A percentile compares a stretch with the other conserved stretches of the same genome.
These are phyloP conservation scores for Metschnikowia corniflorae DNA, from an alignment of 805 yeast genomes.

Conservation along the genomic window DNA sequence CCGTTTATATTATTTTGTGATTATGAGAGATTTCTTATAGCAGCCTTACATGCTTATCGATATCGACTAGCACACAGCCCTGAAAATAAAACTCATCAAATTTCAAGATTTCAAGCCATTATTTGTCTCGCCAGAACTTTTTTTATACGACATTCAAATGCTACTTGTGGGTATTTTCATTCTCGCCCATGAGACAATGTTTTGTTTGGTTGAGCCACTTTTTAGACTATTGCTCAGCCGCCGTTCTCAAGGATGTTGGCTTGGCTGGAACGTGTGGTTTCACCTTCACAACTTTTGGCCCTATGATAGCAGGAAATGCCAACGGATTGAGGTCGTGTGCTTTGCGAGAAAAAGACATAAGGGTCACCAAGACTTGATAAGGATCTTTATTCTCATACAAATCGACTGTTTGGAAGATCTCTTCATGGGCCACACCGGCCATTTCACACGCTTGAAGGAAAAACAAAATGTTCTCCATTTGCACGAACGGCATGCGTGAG, in stretches of 20 bases:
- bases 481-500: constrained; percentile 67
- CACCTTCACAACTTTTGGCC: constrained; percentile 44
- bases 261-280: constrained; percentile 54
- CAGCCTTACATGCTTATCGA: too few relatives aligned
- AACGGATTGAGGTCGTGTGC: constrained; percentile 44
- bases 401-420: constrained; percentile 75
- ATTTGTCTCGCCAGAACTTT: too few relatives aligned
- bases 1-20: too few relatives aligned
- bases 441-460: constrained; percentile 60
- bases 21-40: too few relatives aligned
- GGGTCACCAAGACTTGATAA: constrained; percentile 69
- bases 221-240: too few relatives aligned
- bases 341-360: constrained; percentile 69
- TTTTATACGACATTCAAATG: too few relatives aligned
- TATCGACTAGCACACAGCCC: too few relatives aligned
- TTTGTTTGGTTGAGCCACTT: too few relatives aligned
- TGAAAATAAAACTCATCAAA: too few relatives aligned
- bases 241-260: constrained; percentile 33
- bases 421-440: constrained; percentile 76
- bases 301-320: constrained; percentile 29
- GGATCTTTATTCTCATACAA: constrained; percentile 72
- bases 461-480: constrained; percentile 81
- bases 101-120: too few relatives aligned
- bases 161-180: too few relatives aligned
- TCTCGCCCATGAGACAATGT: too few relatives aligned